These are phyloP conservation scores for Pseudozyma flocculosa DNA, from an alignment of 1,284 basidiomycete species.

Conservation along the genomic window DNA sequence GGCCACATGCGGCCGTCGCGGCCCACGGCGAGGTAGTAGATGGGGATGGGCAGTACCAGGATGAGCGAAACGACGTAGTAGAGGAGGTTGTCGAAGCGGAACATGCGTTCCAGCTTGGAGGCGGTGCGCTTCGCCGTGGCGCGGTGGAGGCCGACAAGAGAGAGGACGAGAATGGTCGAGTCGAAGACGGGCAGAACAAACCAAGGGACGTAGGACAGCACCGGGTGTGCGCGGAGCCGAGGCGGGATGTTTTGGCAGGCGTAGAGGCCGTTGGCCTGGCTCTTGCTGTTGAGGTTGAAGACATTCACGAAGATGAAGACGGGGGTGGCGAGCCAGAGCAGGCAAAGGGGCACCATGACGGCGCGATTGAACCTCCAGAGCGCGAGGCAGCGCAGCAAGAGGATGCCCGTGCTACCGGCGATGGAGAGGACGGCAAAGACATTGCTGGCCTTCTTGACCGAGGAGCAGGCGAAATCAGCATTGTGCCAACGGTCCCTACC, in stretches of 20 bases:
- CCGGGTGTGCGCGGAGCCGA: slow-evolving; percentile 6
- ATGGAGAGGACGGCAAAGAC: slow-evolving; percentile 30
- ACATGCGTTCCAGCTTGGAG: slow-evolving; percentile 31
- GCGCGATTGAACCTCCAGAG: slow-evolving; percentile 28
- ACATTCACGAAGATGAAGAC: slow-evolving; percentile 29
- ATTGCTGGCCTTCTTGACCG: slow-evolving; percentile 21
- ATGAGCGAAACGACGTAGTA: slow-evolving; percentile 33
- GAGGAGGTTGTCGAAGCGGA: slow-evolving; percentile 35
- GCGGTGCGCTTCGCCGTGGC: slow-evolving; percentile 23
- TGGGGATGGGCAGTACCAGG: slow-evolving; percentile 33
- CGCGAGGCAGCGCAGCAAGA: slow-evolving; percentile 28
- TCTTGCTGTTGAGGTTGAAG: slow-evolving; percentile 19
- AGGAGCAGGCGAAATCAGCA: slow-evolving; percentile 28
- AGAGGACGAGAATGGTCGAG: slow-evolving; percentile 27
- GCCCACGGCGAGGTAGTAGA: slow-evolving; percentile 24
- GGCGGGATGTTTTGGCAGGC: slow-evolving; percentile 30
- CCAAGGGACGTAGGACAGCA: slow-evolving; percentile 30
- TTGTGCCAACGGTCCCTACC: slow-evolving; percentile 26
- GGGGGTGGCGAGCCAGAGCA: slow-evolving; percentile 29
- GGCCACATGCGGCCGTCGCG: slow-evolving; percentile 33
- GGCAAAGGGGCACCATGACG: slow-evolving; percentile 19
- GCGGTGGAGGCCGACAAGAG: slow-evolving; percentile 22
- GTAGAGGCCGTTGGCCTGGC: slow-evolving; percentile 27
- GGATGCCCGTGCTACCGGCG: slow-evolving; percentile 32
- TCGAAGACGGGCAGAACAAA: slow-evolving; percentile 37